These are phyloP conservation scores for Coemansia sp. DNA, from an alignment of 192 early-diverging fungal species.

Conservation along the genomic window DNA sequence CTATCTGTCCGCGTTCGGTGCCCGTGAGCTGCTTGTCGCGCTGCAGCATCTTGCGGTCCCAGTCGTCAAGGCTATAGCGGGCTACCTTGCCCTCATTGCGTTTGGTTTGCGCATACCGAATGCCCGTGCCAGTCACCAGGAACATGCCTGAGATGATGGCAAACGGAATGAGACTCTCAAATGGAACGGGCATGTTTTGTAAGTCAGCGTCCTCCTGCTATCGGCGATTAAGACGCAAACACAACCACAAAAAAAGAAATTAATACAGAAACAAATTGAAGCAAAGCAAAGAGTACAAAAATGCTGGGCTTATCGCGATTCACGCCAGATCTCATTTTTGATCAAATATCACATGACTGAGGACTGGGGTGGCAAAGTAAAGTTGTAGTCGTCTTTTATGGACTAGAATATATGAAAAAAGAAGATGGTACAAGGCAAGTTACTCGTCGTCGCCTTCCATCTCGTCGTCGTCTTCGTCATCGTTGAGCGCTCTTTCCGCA, in stretches of 20 bases:
- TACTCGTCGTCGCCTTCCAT: constrained; percentile 44
- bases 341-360: constrained; percentile 2
- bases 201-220: background rate
- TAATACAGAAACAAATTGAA: background rate
- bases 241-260: background rate
- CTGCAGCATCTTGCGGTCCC: constrained; percentile 79
- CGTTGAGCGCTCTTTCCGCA: constrained; percentile 37
- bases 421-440: background rate
- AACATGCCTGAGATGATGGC: constrained; percentile 70
- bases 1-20: constrained; percentile 62
- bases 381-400: constrained; percentile 9
- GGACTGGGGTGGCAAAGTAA: background rate
- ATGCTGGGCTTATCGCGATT: background rate
- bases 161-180: constrained; percentile 75
- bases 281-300: background rate
- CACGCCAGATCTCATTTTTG: background rate
- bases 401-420: background rate
- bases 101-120: constrained; percentile 59
- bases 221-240: constrained; percentile 4
- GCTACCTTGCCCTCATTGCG: constrained; percentile 65
- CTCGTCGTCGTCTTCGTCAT: constrained; percentile 48
- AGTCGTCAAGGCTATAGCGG: constrained; percentile 67
- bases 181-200: constrained; percentile 69
- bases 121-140: constrained; percentile 59
- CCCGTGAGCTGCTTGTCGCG: constrained; percentile 76